Evolutionary conservation across 2,329 filamentous ascomycete genomes (phyloP), one percentile per base, ranked within the genome.

Genomic region (Aspergillus costaricaensis): DNA sequence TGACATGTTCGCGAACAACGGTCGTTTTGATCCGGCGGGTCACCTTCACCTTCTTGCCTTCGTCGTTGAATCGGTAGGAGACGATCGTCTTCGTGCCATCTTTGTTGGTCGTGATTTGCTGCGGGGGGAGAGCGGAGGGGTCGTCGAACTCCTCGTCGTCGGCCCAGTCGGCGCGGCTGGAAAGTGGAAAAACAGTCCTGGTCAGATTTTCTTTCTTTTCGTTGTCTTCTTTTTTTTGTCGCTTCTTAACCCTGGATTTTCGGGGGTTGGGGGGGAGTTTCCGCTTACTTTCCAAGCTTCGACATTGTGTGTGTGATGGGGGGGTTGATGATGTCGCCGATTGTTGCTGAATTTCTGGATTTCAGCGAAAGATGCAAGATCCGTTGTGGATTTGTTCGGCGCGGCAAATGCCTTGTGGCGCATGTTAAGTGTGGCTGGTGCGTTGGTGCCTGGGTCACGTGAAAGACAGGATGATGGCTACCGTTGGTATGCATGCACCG

Each of bases 81-180:
- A 96, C 89, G 70, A 95, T 90, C 50, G 96, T 99, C 82, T 97
- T 96, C 72, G 92, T 96, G 76, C 96, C 95, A 79, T 99, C 95
- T 82, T 97, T 96, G 87, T 99, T 98, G 77, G 89, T 90, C 77
- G 92, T 94, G 70, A 94, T 91, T 81, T 95, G 90, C 69, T 91
- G 88, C 69, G 91, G 86, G 62, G 95, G 95, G 71, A 99, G 90
- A 69, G 86, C 82, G 82, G 90, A 86, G 80, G 95, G 90, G 80
- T 92, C 89, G 74, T 94, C 91, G 77, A 96, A 92, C 70, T 89
- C 87, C 71, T 88, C 85, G 77, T 95, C 91, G 82, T 98, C 95
- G 77, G 95, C 94, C 94, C 94, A 98, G 85, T 97, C 93, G 75
- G 84, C 85, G 73, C 85, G 83, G 76, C 82, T 85, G 61, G 27